phyloP scores from a whole-genome alignment of 192 early-diverging fungal species.

The Umbelopsis ramanniana region DNA sequence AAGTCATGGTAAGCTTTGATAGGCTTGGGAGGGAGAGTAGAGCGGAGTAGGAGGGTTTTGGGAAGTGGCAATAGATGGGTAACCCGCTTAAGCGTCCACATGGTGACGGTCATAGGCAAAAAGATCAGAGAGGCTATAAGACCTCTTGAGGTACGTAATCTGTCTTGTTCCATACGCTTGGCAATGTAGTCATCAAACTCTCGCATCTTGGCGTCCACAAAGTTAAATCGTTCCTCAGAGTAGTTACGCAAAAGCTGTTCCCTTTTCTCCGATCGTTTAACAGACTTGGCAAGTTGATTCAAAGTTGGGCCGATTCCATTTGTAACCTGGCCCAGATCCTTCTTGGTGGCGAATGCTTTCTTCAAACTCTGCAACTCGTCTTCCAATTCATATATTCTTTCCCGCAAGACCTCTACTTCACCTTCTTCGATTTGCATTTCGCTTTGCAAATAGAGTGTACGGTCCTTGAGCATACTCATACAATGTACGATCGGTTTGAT shows the following conservation, averaged over 20 bases:
- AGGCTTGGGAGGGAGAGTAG: background rate
- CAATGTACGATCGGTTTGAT: constrained; percentile 58
- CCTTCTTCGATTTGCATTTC: constrained; percentile 54
- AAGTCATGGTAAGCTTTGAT: constrained; percentile 18
- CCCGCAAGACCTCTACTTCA: constrained; percentile 51
- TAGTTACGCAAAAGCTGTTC: constrained; percentile 54
- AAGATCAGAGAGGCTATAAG: constrained; percentile 44
- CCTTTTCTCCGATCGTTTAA: constrained; percentile 61
- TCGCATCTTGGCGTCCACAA: constrained; percentile 54
- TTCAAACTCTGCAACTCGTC: constrained; percentile 51
- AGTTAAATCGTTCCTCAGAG: constrained; percentile 55
- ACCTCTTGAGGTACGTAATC: constrained; percentile 40
- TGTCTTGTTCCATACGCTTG: constrained; percentile 57
- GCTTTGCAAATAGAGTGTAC: constrained; percentile 57
- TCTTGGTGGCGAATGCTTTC: constrained; percentile 59
- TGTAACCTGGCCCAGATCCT: constrained; percentile 51
- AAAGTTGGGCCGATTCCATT: constrained; percentile 56
- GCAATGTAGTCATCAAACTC: constrained; percentile 58
- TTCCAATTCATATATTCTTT: constrained; percentile 52
- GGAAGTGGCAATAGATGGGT: constrained; percentile 34
- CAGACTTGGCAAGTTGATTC: constrained; percentile 54
- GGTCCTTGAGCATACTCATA: constrained; percentile 49
- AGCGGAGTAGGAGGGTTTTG: background rate
- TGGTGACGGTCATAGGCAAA: constrained; percentile 56
- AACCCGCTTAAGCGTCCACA: constrained; percentile 38